These are phyloP conservation scores for Trematosphaeria pertusa DNA, from an alignment of 2,329 filamentous ascomycete species.

Conservation along the genomic window DNA sequence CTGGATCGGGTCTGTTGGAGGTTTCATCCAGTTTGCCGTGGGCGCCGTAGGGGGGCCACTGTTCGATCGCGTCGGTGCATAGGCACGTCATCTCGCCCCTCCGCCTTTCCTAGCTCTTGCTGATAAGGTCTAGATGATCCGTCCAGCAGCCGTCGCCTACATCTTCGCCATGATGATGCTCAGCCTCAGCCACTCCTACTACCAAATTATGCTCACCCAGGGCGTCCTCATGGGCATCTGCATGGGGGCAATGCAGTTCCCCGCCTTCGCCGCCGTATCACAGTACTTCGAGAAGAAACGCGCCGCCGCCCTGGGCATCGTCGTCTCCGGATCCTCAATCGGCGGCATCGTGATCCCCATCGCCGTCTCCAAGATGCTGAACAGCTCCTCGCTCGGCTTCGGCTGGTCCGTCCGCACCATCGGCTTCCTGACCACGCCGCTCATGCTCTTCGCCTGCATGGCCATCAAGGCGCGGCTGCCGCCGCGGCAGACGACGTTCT, in stretches of 20 bases:
- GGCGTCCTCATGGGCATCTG: slow-evolving; percentile 58
- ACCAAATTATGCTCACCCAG: slow-evolving; percentile 61
- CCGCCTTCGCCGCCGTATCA: slow-evolving; percentile 49
- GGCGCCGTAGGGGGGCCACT: slow-evolving; percentile 66
- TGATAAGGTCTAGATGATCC: slow-evolving; percentile 50
- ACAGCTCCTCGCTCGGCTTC: slow-evolving; percentile 56
- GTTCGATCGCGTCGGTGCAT: slow-evolving; percentile 61
- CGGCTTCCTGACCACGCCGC: slow-evolving; percentile 65
- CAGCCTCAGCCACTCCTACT: slow-evolving; percentile 60
- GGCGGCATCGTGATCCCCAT: slow-evolving; percentile 67
- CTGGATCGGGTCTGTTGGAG: slow-evolving; percentile 52
- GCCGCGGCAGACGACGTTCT: slow-evolving; percentile 43
- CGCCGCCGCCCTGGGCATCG: slow-evolving; percentile 56
- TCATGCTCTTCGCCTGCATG: slow-evolving; percentile 58
- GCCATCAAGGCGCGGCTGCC: slow-evolving; percentile 59
- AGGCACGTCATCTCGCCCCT: slow-evolving; percentile 32
- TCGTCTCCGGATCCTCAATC: slow-evolving; percentile 56
- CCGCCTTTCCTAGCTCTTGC: neutral
- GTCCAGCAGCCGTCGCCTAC: slow-evolving; percentile 60
- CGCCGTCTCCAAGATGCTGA: slow-evolving; percentile 63
- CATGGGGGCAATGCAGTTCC: slow-evolving; percentile 57
- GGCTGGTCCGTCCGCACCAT: slow-evolving; percentile 65
- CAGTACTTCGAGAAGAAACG: slow-evolving; percentile 60
- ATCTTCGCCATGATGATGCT: slow-evolving; percentile 69
- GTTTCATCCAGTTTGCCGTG: slow-evolving; percentile 57